Conservation (phyloP, 495 filamentous ascomycete genomes). For the Amniculicola lignicola region DNA sequence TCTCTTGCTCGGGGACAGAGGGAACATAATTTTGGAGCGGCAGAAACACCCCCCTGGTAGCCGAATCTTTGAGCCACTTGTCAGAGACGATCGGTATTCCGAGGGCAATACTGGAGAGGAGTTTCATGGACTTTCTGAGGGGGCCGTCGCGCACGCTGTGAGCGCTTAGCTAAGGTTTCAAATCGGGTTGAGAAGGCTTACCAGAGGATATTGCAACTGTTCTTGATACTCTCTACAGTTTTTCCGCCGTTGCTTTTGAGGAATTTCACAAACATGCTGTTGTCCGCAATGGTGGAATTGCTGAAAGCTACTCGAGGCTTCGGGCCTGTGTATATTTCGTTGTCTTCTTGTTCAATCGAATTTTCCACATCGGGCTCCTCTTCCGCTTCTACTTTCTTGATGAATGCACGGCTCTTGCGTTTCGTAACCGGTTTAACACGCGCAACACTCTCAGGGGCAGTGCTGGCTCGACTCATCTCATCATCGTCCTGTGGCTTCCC, state of each 20-base stretch:
- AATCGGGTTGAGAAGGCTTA: slow-evolving; percentile 5
- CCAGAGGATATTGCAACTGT: slow-evolving; percentile 40
- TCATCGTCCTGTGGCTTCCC: too few species aligned
- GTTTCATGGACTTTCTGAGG: slow-evolving; percentile 43
- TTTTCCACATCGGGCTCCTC: too few species aligned
- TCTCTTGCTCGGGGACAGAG: slow-evolving; percentile 33
- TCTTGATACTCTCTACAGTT: slow-evolving; percentile 27
- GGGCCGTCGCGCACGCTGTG: slow-evolving; percentile 38
- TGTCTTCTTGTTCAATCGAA: too few species aligned
- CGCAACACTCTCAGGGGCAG: too few species aligned
- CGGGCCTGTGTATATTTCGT: slow-evolving; percentile 22
- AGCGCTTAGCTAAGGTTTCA: not conserved
- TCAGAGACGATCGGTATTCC: slow-evolving; percentile 45
- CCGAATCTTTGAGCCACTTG: slow-evolving; percentile 41
- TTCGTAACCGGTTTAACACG: not conserved
- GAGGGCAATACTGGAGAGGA: slow-evolving; percentile 39
- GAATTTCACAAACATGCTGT: slow-evolving; percentile 34
- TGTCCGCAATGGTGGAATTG: slow-evolving; percentile 31
- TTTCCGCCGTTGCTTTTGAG: slow-evolving; percentile 36
- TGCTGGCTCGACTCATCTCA: too few species aligned
- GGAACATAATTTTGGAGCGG: slow-evolving; percentile 34
- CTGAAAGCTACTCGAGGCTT: slow-evolving; percentile 37
- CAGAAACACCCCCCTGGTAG: slow-evolving; percentile 31
- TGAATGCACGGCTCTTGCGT: not conserved
- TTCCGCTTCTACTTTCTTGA: too few species aligned